phyloP scores from a whole-genome alignment of 2,329 filamentous ascomycete genomes.

The Alternaria burnsii region DNA sequence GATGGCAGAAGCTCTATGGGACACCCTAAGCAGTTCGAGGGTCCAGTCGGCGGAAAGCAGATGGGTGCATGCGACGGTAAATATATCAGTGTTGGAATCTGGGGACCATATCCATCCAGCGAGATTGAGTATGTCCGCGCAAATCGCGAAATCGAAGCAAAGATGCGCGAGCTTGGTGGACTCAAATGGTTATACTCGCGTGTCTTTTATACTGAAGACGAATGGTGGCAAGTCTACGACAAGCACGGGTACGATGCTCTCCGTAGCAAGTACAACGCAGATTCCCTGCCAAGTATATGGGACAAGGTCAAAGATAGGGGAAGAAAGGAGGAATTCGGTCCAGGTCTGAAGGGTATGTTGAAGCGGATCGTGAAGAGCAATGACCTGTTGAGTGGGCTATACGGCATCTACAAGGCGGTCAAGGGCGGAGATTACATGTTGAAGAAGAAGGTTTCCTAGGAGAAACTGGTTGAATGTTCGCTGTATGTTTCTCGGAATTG shows the following conservation, averaged over 20 bases:
- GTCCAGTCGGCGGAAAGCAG: slow-evolving; percentile 13
- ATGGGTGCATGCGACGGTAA: slow-evolving; percentile 23
- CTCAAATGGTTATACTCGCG: slow-evolving; percentile 91
- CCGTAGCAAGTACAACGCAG: slow-evolving; percentile 69
- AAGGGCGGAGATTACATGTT: slow-evolving; percentile 44
- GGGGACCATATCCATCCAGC: slow-evolving; percentile 74
- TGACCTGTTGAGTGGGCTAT: slow-evolving; percentile 49
- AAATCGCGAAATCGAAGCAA: slow-evolving; percentile 76
- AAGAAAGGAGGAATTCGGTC: slow-evolving; percentile 23
- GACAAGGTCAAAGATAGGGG: slow-evolving; percentile 66
- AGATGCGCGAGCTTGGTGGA: slow-evolving; percentile 73
- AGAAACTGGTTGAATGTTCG: background rate
- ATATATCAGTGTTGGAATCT: slow-evolving; percentile 65
- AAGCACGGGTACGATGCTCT: slow-evolving; percentile 68
- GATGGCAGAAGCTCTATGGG: slow-evolving; percentile 44
- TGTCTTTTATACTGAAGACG: slow-evolving; percentile 78
- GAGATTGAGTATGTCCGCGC: slow-evolving; percentile 68
- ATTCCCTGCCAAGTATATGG: slow-evolving; percentile 70
- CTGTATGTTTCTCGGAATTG: background rate
- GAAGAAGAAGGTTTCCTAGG: slow-evolving; percentile 28
- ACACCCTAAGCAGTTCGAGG: slow-evolving; percentile 27
- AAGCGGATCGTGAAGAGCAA: slow-evolving; percentile 37
- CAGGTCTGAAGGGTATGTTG: slow-evolving; percentile 32
- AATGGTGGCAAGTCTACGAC: slow-evolving; percentile 74
- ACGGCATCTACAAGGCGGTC: slow-evolving; percentile 51